Evolutionary conservation across 345 rosid species (phyloP).

Genomic region (Gossypium turneri): DNA sequence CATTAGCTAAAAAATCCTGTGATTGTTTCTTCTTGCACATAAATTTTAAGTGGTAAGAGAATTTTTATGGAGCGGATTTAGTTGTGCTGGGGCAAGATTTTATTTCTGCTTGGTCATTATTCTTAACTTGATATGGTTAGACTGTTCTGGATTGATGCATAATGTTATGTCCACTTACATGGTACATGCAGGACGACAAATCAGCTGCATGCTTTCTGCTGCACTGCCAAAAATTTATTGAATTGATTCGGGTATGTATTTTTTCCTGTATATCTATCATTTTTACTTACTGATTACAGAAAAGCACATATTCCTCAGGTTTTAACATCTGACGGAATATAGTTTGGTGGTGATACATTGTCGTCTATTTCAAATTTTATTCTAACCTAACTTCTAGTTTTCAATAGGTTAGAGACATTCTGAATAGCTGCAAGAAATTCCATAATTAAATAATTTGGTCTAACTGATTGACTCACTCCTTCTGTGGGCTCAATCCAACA

Average conservation of each 20-base stretch:
- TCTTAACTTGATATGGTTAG: background rate
- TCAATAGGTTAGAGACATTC: background rate
- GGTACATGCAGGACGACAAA: constrained; percentile 70
- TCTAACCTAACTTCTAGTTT: background rate
- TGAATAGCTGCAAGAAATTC: background rate
- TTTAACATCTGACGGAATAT: background rate
- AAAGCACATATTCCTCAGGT: background rate
- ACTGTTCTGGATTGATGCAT: constrained; percentile 2
- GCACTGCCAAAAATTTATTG: constrained; percentile 86
- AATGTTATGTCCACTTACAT: constrained; percentile 13
- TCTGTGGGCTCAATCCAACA: background rate
- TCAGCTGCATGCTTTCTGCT: constrained; percentile 83
- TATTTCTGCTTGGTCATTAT: background rate
- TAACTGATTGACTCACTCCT: background rate
- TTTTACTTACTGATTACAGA: background rate
- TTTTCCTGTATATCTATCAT: constrained; percentile 4
- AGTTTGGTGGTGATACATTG: background rate
- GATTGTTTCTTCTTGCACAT: background rate
- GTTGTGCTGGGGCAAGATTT: background rate
- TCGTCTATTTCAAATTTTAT: background rate
- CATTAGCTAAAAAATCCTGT: background rate
- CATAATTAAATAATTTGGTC: background rate
- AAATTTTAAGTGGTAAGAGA: background rate
- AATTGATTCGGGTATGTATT: constrained; percentile 73
- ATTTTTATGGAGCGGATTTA: background rate